Percentiles rank a stretch among this genome's conserved stretches.
phyloP scores from a whole-genome alignment of 2,329 filamentous ascomycete genomes.

The Colletotrichum sp. region DNA sequence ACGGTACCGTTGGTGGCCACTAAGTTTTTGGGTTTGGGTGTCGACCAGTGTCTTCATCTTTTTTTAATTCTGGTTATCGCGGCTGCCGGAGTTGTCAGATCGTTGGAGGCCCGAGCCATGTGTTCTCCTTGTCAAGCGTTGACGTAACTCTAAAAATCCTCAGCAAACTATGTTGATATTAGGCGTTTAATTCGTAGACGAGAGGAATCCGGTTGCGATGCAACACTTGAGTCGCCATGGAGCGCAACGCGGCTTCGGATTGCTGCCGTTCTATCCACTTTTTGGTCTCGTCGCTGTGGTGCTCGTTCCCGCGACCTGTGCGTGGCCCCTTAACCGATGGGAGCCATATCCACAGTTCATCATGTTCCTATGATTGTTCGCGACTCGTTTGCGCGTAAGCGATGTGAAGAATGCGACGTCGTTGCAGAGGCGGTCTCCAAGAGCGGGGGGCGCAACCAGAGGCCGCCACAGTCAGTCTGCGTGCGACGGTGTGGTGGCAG shows the following conservation, averaged over 20 bases:
- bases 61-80: neutral
- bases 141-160: conserved; percentile 1
- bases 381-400: conserved; percentile 12
- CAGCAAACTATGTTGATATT: neutral
- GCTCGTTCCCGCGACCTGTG: neutral
- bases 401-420: conserved; percentile 17
- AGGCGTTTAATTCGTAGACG: neutral
- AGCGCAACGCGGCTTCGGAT: neutral
- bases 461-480: neutral
- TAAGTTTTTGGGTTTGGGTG: neutral
- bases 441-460: neutral
- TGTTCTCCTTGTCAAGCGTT: neutral
- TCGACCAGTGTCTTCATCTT: neutral
- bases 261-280: neutral
- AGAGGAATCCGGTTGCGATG: neutral
- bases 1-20: neutral
- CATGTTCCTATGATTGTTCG: neutral
- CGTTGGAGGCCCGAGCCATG: neutral
- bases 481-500: neutral
- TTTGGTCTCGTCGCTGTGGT: neutral
- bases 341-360: neutral
- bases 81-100: neutral
- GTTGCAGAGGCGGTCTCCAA: conserved; percentile 5
- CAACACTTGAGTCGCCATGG: neutral
- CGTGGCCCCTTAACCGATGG: neutral